phyloP scores from a whole-genome alignment of 805 yeast species.

The Barnettozyma wickerhamii region DNA sequence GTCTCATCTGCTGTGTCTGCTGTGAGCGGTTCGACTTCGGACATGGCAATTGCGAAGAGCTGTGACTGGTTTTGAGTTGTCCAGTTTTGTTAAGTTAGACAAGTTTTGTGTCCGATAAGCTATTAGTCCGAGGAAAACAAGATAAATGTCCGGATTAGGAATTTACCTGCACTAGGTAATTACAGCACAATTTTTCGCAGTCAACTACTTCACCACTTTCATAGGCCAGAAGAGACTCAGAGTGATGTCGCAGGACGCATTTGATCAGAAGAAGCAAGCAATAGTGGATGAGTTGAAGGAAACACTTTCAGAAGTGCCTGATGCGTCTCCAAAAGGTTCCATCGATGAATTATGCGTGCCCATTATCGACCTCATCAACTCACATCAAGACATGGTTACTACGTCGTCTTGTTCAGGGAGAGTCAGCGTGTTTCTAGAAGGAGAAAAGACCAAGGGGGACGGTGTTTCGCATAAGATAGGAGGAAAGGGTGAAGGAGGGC shows the following conservation, averaged over 20 bases:
- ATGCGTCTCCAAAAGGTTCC: constrained; percentile 83
- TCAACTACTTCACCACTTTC: neutral
- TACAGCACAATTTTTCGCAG: neutral
- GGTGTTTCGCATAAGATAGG: constrained; percentile 45
- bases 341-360: constrained; percentile 76
- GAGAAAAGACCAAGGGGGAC: constrained; percentile 38
- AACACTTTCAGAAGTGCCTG: constrained; percentile 42
- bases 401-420: constrained; percentile 90
- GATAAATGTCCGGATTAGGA: no score
- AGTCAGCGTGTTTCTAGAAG: constrained; percentile 78
- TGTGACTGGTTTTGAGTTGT: no score
- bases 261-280: constrained; percentile 59
- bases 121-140: no score
- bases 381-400: constrained; percentile 65
- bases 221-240: neutral
- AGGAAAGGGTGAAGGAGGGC: constrained; percentile 85
- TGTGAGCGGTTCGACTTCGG: constrained; percentile 6
- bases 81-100: neutral
- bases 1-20: constrained; percentile 40
- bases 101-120: no score
- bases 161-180: no score
- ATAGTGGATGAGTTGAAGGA: constrained; percentile 49
- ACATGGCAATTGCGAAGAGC: no score
- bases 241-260: constrained; percentile 37
- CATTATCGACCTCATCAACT: constrained; percentile 62